Evolutionary conservation across 164 flowering plant species (phyloP), one percentile per base, ranked within the genome.

Genomic region (Macadamia tetraphylla): DNA sequence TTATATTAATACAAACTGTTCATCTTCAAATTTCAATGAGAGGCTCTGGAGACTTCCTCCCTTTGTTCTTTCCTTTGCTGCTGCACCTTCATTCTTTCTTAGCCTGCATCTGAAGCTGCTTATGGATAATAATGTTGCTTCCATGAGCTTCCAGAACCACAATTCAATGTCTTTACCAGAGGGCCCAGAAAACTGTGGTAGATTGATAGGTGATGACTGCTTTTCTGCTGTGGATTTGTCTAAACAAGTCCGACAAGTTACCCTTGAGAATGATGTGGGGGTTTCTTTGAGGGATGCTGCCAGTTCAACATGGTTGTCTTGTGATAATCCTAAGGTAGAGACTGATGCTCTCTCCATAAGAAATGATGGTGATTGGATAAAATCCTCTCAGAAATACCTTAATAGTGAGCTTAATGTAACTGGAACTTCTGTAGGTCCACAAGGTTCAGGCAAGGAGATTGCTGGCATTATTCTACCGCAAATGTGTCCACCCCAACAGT

Each of bases 91-190:
- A 56, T 86, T 81, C 74, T 84, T 87, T 78, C 77, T 85, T 4
- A 69, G 81, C 66, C 75, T 87, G 78, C 98, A 91, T 80, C 87
- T 94, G 46, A 88, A 86, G 80, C 71, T 82, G 78, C 80, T 90
- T 57, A 84, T 88, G 88, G 86, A 86, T 55, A 81, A 71, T 55
- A 78, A 78, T 65, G 74, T 78, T 63, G 75, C 84, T 42, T 67
- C 75, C 46, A 60, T 73, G 18, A 78, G 76, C 76, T 77, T 84
- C 23, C 67, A 64, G 56, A 81, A 77, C 46, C 73, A 56, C 55
- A 70, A 71, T 64, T 70, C 83, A 29, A 12, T 72, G 23, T 51
- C 72, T 61, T 68, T 70, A 59, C 61, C 29, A 17, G 81, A 80
- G 62, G 56, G 49, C 67, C 32, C 65, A 6, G 77, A 77, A 66